Percentiles rank a stretch among this genome's conserved stretches.
These are phyloP conservation scores for Ramaria rubella DNA, from an alignment of 768 basidiomycete genomes.

Conservation along the genomic window DNA sequence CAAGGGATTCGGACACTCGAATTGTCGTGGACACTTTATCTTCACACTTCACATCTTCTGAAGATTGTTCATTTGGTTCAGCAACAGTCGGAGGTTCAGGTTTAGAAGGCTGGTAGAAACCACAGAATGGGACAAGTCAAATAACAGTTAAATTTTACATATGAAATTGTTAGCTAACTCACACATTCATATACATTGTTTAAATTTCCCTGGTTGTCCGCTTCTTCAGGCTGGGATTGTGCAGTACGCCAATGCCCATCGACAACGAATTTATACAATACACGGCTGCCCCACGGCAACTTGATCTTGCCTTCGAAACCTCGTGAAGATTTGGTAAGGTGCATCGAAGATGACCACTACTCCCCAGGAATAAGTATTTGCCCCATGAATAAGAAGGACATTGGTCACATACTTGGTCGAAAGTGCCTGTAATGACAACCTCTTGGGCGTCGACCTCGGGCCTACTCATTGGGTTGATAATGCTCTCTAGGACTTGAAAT, in stretches of 20 bases:
- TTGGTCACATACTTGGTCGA: conserved; percentile 55
- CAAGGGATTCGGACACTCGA: neutral
- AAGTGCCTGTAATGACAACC: conserved; percentile 71
- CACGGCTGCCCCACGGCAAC: conserved; percentile 57
- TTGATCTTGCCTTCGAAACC: conserved; percentile 51
- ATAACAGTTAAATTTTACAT: conserved; percentile 40
- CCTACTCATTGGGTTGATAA: conserved; percentile 31
- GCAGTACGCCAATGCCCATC: conserved; percentile 60
- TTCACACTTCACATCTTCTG: neutral
- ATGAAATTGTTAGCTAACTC: neutral
- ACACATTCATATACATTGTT: conserved; percentile 57
- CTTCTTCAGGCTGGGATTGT: conserved; percentile 51
- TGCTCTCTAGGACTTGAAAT: neutral
- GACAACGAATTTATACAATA: conserved; percentile 75
- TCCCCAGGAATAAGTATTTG: neutral
- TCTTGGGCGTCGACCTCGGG: conserved; percentile 46
- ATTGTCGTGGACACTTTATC: neutral
- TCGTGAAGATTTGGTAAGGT: conserved; percentile 42
- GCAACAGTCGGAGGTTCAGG: neutral
- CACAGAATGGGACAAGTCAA: neutral
- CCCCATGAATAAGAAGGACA: conserved; percentile 5
- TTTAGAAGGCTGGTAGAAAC: conserved; percentile 2
- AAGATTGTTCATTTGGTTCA: neutral
- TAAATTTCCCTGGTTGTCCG: conserved; percentile 54
- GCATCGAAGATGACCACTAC: conserved; percentile 58